phyloP scores from a whole-genome alignment of 768 basidiomycete genomes.

The Phlebiopsis flavidoalba region DNA sequence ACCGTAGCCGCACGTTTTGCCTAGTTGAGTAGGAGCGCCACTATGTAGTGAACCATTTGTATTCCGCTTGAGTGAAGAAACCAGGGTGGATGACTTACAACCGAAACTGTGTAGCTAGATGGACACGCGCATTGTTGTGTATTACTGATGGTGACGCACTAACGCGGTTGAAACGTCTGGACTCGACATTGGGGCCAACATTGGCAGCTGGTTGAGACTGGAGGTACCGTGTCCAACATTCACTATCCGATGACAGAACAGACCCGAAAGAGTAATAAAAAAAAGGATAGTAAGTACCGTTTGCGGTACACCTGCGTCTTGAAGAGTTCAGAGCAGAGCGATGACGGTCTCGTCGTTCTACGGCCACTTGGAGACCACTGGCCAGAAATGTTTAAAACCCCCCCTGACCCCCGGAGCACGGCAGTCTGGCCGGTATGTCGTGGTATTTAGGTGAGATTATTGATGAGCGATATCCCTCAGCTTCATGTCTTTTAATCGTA shows the following conservation, averaged over 20 bases:
- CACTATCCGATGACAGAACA: background rate
- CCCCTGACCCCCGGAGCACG: no score
- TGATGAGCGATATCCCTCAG: slow-evolving; percentile 85
- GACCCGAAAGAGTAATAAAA: no score
- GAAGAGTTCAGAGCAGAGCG: no score
- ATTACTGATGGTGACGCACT: slow-evolving; percentile 75
- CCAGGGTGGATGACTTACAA: slow-evolving; percentile 47
- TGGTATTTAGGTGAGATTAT: no score
- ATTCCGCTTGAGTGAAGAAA: no score
- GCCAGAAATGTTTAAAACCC: no score
- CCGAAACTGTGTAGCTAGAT: slow-evolving; percentile 79
- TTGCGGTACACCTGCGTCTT: no score
- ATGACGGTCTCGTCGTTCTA: no score
- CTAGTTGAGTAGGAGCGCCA: slow-evolving; percentile 38
- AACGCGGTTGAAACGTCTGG: slow-evolving; percentile 70
- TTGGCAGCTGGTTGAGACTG: slow-evolving; percentile 96
- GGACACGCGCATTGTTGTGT: slow-evolving; percentile 97
- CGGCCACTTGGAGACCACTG: no score
- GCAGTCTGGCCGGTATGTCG: no score
- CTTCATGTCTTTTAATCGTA: slow-evolving; percentile 92
- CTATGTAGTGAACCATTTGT: no score
- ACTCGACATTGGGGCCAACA: slow-evolving; percentile 97
- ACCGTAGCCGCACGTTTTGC: slow-evolving; percentile 76
- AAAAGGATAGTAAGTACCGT: no score
- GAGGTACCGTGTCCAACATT: background rate